phyloP scores from a whole-genome alignment of 108 stramenopile genomes.

The Cylindrotheca closterium region DNA sequence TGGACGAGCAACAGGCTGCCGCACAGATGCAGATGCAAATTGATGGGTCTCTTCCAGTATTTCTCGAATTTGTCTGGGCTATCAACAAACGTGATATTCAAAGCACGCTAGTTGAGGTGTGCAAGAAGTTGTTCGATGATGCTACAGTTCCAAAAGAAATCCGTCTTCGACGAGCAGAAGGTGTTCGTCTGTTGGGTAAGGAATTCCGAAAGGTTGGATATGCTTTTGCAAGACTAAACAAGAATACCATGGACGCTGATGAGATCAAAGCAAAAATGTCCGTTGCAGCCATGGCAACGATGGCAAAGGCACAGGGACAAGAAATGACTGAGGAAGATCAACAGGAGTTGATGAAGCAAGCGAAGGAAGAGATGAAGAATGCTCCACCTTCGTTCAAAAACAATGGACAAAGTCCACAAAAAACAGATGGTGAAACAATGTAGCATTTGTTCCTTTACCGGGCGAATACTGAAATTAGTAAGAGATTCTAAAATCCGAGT shows the following conservation, averaged over 20 bases:
- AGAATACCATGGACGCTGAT: slow-evolving; percentile 31
- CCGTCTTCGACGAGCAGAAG: slow-evolving; percentile 64
- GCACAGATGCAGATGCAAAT: slow-evolving; percentile 49
- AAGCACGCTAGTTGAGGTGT: slow-evolving; percentile 62
- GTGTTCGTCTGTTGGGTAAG: slow-evolving; percentile 57
- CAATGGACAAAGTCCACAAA: too few species aligned
- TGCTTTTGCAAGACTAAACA: slow-evolving; percentile 26
- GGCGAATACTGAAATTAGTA: too few species aligned
- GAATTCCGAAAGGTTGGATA: slow-evolving; percentile 63
- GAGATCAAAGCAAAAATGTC: slow-evolving; percentile 74
- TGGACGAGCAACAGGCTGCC: slow-evolving; percentile 61
- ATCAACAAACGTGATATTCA: slow-evolving; percentile 83
- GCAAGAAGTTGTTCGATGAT: slow-evolving; percentile 81
- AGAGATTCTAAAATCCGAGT: too few species aligned
- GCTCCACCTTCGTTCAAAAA: too few species aligned
- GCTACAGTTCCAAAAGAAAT: slow-evolving; percentile 54
- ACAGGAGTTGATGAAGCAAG: slow-evolving; percentile 69
- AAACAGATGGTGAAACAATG: too few species aligned
- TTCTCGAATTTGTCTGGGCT: slow-evolving; percentile 78
- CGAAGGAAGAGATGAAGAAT: slow-evolving; percentile 31
- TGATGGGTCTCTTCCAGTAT: slow-evolving; percentile 69
- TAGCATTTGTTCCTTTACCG: too few species aligned
- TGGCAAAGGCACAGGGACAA: slow-evolving; percentile 90
- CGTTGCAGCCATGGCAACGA: slow-evolving; percentile 85
- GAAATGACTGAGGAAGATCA: slow-evolving; percentile 70